phyloP scores from a whole-genome alignment of 148 eudicot species.

The Mesembryanthemum crystallinum region DNA sequence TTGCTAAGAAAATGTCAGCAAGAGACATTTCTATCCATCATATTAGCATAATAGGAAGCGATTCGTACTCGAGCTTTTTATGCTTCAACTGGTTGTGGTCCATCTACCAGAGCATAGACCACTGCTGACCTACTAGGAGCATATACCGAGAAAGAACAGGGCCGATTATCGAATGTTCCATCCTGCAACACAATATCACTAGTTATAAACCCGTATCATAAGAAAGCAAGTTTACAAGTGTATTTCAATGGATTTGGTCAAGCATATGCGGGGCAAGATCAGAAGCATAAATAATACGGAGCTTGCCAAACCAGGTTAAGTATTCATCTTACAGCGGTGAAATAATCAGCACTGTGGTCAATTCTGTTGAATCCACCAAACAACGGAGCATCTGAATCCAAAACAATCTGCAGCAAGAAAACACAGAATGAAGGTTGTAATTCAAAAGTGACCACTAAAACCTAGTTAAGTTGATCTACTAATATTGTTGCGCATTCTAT shows the following conservation, averaged over 20 bases:
- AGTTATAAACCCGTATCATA: not conserved
- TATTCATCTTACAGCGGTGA: constrained; percentile 58
- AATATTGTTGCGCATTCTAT: no score
- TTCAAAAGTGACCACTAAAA: not conserved
- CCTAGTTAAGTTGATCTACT: no score
- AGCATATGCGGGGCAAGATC: not conserved
- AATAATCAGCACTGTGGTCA: constrained; percentile 63
- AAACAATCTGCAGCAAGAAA: constrained; percentile 56
- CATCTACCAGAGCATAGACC: constrained; percentile 62
- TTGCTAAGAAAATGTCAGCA: not conserved
- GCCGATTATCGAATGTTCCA: constrained; percentile 62
- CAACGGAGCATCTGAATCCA: constrained; percentile 71
- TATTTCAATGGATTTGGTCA: not conserved
- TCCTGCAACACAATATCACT: constrained; percentile 49
- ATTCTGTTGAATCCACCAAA: constrained; percentile 88
- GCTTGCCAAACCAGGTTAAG: not conserved
- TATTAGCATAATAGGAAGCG: not conserved
- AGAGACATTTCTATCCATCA: constrained; percentile 13
- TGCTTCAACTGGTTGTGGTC: constrained; percentile 17
- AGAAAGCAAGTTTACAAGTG: not conserved
- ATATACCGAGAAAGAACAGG: constrained; percentile 70
- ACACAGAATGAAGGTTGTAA: not conserved
- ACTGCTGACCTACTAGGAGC: constrained; percentile 84
- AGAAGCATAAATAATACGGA: not conserved
- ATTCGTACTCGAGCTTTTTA: constrained; percentile 12